These are phyloP conservation scores for Hanseniaspora thailandica DNA, from an alignment of 805 yeast genomes.

Conservation along the genomic window DNA sequence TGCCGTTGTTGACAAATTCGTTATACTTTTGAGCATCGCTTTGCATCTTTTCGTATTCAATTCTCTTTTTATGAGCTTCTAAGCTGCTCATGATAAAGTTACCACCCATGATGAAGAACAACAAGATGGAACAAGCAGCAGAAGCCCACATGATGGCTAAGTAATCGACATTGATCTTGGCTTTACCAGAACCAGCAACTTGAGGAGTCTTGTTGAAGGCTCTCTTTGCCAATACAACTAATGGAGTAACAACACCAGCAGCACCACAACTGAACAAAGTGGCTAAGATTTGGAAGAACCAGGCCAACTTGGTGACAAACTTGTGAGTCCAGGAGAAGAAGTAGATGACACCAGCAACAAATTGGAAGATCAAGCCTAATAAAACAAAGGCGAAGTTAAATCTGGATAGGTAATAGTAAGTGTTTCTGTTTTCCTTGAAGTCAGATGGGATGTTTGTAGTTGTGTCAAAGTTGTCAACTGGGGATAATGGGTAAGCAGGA, in stretches of 20 bases:
- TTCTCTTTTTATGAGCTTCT: conserved; percentile 19
- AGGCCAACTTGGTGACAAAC: conserved; percentile 43
- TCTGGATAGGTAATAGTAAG: conserved; percentile 54
- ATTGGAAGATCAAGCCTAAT: conserved; percentile 49
- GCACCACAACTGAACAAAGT: conserved; percentile 48
- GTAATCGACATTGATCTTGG: conserved; percentile 45
- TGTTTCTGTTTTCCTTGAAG: conserved; percentile 43
- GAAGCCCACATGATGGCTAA: conserved; percentile 65
- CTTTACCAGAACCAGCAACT: conserved; percentile 26
- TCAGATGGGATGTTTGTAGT: conserved; percentile 39
- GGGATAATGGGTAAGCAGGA: conserved; percentile 66
- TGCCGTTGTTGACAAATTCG: conserved; percentile 5
- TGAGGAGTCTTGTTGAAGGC: conserved; percentile 38
- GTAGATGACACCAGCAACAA: conserved; percentile 47
- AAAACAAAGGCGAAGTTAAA: conserved; percentile 53
- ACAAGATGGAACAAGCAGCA: conserved; percentile 31
- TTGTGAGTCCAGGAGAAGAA: conserved; percentile 46
- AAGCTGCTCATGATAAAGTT: conserved; percentile 22
- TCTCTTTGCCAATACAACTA: conserved; percentile 58
- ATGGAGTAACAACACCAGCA: conserved; percentile 65
- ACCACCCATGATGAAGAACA: conserved; percentile 18
- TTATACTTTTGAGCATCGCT: conserved; percentile 20
- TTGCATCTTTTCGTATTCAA: conserved; percentile 18
- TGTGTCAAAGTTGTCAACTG: conserved; percentile 59
- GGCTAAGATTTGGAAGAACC: conserved; percentile 42